Conservation (phyloP, 2,329 filamentous ascomycete genomes). For the Zalaria obscura region DNA sequence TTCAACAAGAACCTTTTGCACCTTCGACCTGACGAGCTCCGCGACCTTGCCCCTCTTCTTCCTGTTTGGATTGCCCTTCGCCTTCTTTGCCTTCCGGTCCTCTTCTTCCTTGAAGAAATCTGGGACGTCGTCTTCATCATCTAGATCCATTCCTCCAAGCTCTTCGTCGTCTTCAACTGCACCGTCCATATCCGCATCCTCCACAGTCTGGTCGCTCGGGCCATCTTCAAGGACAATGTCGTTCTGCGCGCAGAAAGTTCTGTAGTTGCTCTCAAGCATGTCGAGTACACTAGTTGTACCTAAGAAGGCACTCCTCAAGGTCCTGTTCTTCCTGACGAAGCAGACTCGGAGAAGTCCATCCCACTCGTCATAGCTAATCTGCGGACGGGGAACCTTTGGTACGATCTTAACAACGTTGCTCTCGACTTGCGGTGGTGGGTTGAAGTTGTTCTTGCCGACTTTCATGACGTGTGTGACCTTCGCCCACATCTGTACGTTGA, state of each 20-base stretch:
- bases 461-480: constrained; percentile 68
- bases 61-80: constrained; percentile 35
- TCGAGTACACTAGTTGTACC: constrained; percentile 67
- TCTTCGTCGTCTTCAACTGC: constrained; percentile 26
- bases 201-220: constrained; percentile 23
- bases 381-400: constrained; percentile 71
- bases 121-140: constrained; percentile 58
- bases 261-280: constrained; percentile 78
- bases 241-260: constrained; percentile 79
- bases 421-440: constrained; percentile 85
- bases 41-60: constrained; percentile 69
- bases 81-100: constrained; percentile 41
- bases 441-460: constrained; percentile 93
- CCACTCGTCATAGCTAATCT: constrained; percentile 90
- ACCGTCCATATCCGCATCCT: constrained; percentile 30
- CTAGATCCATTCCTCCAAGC: constrained; percentile 37
- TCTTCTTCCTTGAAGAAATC: constrained; percentile 64
- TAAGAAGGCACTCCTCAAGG: constrained; percentile 66
- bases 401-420: constrained; percentile 80
- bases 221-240: constrained; percentile 65
- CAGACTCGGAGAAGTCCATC: constrained; percentile 74
- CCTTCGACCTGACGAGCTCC: constrained; percentile 73
- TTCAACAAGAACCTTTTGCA: constrained; percentile 69
- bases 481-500: constrained; percentile 89
- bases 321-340: constrained; percentile 85